Evolutionary conservation across 2,329 filamentous ascomycete genomes (phyloP).

Genomic region (Diaporthe velutina): DNA sequence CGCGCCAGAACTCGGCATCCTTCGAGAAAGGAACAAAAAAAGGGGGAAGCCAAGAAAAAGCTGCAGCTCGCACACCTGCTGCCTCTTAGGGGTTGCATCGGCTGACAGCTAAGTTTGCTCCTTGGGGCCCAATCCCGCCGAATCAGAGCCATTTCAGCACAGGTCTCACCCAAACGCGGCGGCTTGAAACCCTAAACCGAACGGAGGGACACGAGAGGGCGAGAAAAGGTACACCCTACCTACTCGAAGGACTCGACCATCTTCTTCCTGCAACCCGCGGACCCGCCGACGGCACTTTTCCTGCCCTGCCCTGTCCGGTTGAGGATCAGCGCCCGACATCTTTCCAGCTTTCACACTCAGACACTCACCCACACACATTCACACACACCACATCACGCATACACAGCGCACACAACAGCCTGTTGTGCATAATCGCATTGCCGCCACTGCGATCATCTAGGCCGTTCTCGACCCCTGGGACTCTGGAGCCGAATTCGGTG

Average conservation of each 20-base stretch:
- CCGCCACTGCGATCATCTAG: slow-evolving; percentile 16
- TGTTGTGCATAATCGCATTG: slow-evolving; percentile 8
- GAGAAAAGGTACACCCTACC: slow-evolving; percentile 32
- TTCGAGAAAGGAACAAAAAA: slow-evolving; percentile 30
- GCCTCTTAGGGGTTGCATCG: slow-evolving; percentile 32
- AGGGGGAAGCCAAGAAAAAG: slow-evolving; percentile 24
- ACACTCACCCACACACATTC: not conserved
- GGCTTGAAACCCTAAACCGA: slow-evolving; percentile 36
- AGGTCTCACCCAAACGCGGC: slow-evolving; percentile 39
- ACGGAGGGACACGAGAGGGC: slow-evolving; percentile 28
- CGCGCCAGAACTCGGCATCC: slow-evolving; percentile 24
- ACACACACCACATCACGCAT: not conserved
- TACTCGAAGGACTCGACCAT: slow-evolving; percentile 35
- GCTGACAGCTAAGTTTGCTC: slow-evolving; percentile 37
- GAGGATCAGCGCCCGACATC: slow-evolving; percentile 11
- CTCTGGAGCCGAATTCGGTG: slow-evolving; percentile 8
- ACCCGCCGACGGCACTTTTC: slow-evolving; percentile 33
- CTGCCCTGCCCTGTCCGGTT: slow-evolving; percentile 3
- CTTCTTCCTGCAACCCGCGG: slow-evolving; percentile 24
- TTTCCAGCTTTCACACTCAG: slow-evolving; percentile 2
- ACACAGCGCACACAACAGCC: not conserved
- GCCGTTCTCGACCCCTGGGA: slow-evolving; percentile 17
- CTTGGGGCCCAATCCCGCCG: slow-evolving; percentile 30
- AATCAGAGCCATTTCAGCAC: slow-evolving; percentile 36
- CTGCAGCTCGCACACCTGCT: slow-evolving; percentile 28